Conservation (phyloP, 2,329 filamentous ascomycete species). For the Aspergillus fumigatus region DNA sequence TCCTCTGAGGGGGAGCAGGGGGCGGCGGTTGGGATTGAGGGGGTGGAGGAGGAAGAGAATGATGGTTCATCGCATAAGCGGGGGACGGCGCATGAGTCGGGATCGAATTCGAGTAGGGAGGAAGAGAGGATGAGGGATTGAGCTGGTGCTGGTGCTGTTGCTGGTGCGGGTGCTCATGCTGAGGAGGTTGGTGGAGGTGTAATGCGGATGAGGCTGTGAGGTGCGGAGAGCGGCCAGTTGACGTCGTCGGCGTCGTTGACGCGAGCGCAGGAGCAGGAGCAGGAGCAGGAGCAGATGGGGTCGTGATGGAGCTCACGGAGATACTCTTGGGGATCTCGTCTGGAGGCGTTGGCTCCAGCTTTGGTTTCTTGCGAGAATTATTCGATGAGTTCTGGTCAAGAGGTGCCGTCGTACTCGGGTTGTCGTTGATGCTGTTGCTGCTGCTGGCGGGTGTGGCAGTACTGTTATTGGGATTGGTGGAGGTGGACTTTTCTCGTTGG, state of each 20-base stretch:
- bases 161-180: conserved; percentile 15
- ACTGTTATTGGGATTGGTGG: conserved; percentile 12
- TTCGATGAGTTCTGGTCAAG: conserved; percentile 1
- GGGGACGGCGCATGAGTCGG: conserved; percentile 23
- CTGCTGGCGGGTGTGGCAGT: conserved; percentile 7
- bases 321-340: conserved; percentile 15
- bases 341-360: conserved; percentile 31
- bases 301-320: conserved; percentile 8
- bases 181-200: conserved; percentile 12
- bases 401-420: background rate
- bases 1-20: conserved; percentile 46
- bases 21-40: conserved; percentile 43
- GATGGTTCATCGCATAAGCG: conserved; percentile 28
- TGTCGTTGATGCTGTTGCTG: background rate
- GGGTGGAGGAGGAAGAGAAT: conserved; percentile 42
- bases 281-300: conserved; percentile 6
- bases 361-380: conserved; percentile 46
- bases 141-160: conserved; percentile 17
- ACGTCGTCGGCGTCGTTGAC: conserved; percentile 6
- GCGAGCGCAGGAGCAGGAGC: conserved; percentile 7
- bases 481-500: conserved; percentile 33
- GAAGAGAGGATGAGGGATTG: conserved; percentile 13
- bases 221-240: conserved; percentile 8
- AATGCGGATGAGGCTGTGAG: conserved; percentile 4
- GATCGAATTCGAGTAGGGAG: conserved; percentile 28